A percentile compares a stretch with the other conserved stretches of the same genome.
Conservation (phyloP, 345 rosid species). For the Sonneratia caseolaris region DNA sequence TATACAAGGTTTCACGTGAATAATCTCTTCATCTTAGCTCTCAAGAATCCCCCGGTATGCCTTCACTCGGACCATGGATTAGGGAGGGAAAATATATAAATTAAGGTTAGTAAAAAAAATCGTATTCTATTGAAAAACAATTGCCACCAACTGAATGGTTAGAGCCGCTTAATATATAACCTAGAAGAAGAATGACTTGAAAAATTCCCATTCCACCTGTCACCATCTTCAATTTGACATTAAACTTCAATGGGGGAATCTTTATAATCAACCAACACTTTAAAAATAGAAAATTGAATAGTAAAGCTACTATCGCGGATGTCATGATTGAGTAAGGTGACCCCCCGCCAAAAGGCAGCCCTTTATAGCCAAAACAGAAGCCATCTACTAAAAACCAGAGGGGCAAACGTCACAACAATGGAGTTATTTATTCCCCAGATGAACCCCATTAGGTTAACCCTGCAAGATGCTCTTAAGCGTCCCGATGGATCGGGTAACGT, state of each 20-base stretch:
- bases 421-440: neutral
- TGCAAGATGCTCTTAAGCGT: neutral
- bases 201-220: neutral
- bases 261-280: neutral
- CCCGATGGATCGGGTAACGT: neutral
- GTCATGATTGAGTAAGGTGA: conserved; percentile 1
- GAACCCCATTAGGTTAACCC: conserved; percentile 3
- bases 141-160: neutral
- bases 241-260: neutral
- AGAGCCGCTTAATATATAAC: neutral
- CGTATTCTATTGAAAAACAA: neutral
- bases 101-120: no score
- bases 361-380: neutral
- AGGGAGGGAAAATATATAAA: no score
- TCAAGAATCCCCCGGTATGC: no score
- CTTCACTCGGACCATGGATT: neutral
- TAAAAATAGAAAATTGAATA: neutral
- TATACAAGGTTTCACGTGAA: neutral
- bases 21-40: neutral
- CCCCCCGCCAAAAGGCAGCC: neutral
- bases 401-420: neutral
- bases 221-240: neutral
- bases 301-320: neutral
- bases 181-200: neutral
- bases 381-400: conserved; percentile 3